Evolutionary conservation across 169 alveolate species (phyloP).

Genomic region (Plasmodium gaboni): DNA sequence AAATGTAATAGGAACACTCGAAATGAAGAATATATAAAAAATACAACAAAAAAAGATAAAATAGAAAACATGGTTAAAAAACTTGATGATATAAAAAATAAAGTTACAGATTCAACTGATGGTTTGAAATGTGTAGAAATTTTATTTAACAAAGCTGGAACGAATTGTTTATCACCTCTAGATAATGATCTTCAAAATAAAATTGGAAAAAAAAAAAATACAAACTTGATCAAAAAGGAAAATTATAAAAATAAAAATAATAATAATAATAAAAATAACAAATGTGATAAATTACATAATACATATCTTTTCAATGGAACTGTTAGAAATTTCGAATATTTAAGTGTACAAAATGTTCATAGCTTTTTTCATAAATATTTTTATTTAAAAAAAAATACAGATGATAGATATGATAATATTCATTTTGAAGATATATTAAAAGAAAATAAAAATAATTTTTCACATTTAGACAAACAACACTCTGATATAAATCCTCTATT

Average conservation of each 20-base stretch:
- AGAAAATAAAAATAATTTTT: not conserved
- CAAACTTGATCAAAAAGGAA: not conserved
- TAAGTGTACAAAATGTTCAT: conserved; percentile 20
- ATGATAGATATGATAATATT: not conserved
- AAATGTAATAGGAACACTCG: not conserved
- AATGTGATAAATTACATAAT: not conserved
- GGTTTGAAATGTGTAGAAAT: conserved; percentile 50
- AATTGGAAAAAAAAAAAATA: conserved; percentile 4
- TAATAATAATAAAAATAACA: conserved; percentile 1
- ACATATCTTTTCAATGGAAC: conserved; percentile 22
- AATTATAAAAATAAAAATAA: not conserved
- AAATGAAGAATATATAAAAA: not conserved
- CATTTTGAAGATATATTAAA: conserved; percentile 4
- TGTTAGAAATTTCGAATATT: conserved; percentile 29
- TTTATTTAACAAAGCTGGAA: conserved; percentile 47
- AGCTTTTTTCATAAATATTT: conserved; percentile 40
- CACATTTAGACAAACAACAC: not conserved
- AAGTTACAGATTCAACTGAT: conserved; percentile 22
- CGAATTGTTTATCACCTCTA: conserved; percentile 12
- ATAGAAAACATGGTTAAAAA: conserved; percentile 36
- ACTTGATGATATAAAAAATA: conserved; percentile 21
- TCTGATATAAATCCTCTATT: too few species aligned
- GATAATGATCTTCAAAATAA: too few species aligned
- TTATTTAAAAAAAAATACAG: not conserved
- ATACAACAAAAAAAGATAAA: conserved; percentile 29